Evolutionary conservation across 2,329 filamentous ascomycete genomes (phyloP), one percentile per base, ranked within the genome.

Genomic region (Curvularia sp.): DNA sequence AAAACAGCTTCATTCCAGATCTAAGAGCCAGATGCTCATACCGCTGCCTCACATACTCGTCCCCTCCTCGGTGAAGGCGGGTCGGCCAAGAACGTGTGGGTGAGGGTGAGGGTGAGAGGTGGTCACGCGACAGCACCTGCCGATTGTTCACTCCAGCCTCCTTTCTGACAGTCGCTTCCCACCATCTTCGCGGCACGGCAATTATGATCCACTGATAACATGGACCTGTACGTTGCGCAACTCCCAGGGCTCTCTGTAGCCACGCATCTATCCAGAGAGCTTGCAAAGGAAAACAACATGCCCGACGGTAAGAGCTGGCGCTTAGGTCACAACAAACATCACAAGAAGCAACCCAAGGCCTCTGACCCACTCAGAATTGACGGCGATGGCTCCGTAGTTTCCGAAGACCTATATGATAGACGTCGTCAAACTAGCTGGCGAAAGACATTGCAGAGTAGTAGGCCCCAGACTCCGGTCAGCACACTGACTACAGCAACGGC

Each of bases 291-390:
- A 23, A 41, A 43, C 52, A 52, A 27, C 18, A 68, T 66, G 65
- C 65, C 64, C 3, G 64, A 67, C 32, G 61, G 61, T 55, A 68
- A 63, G 49, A 57, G 66, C 21, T 72, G 70, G 68, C 68, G 68
- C 52, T 64, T 66, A 27, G 66, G 63, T 13, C 62, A 65, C 9
- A 51, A 53, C 48, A 70, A 61, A 30, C 52, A 61, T 38, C 41
- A 61, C 23, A 71, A 68, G 30, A 70, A 63, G 47, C 52, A 55
- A 38, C 27, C 58, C 18, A 70, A 67, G 34, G 59, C 63, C 2
- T 43, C 38, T 23, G 54, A 53, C 25, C 54, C 55, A 15, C 23
- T 53, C 15, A 67, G 61, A 42, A 25, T 49, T 18, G 54, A 30
- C 9, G 19, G 23, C 21, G 57, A 64, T 5, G 57, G 62, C 23